Conservation (phyloP, 208 protist species). For the Acanthamoeba triangularis region DNA sequence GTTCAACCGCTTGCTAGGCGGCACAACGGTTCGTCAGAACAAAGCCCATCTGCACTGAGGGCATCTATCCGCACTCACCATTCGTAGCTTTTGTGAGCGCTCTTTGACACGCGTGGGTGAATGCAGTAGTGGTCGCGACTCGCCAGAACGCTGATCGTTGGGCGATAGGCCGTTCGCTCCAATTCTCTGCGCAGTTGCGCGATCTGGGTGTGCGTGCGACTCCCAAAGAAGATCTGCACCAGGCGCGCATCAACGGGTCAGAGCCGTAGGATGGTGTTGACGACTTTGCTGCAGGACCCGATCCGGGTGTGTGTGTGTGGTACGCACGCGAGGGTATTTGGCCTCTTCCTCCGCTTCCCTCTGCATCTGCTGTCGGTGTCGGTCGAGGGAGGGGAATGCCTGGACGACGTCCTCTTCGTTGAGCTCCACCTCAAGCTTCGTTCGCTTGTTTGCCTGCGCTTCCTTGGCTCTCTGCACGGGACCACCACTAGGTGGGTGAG, state of each 20-base stretch:
- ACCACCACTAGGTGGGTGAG: too few species aligned
- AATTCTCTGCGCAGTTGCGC: constrained; percentile 96
- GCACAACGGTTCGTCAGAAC: neutral
- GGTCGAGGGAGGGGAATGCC: neutral
- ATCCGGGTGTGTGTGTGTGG: neutral
- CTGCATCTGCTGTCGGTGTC: constrained; percentile 15
- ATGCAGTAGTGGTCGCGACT: constrained; percentile 97
- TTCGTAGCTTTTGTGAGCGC: constrained; percentile 70
- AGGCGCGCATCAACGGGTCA: neutral
- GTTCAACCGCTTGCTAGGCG: constrained; percentile 56
- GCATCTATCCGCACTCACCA: neutral
- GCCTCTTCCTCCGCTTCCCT: neutral
- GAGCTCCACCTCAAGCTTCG: constrained; percentile 10
- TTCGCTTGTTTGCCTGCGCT: neutral
- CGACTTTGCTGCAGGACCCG: neutral
- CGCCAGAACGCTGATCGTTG: constrained; percentile 81
- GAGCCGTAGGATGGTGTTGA: neutral
- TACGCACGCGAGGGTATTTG: constrained; percentile 18
- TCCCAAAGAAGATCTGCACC: constrained; percentile 95
- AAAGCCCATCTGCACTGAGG: neutral
- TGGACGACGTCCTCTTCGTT: neutral
- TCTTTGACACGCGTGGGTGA: constrained; percentile 89
- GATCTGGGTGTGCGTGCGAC: constrained; percentile 98
- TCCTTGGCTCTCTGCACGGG: neutral
- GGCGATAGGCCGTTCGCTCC: constrained; percentile 93